Base-by-base conservation (phyloP, 305 asterid species). In the Fraxinus floribunda region DNA sequence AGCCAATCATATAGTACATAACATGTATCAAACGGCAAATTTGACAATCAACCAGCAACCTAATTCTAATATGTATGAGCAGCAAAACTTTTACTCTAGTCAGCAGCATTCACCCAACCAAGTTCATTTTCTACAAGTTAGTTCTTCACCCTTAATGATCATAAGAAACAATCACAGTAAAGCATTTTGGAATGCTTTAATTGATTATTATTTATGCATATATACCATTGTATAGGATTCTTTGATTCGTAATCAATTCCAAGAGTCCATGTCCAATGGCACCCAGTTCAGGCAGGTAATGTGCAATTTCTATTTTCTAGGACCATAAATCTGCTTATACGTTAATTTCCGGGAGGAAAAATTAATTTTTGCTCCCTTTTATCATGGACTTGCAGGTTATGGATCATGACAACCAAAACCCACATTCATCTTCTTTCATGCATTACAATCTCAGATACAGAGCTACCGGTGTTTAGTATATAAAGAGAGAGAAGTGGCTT, bases 31-130 rank as follows among this genome's bases (percentile, higher is more conserved):
- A 83, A 80, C 90, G 80, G 85, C 92, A 77, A 87, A 84, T 72
- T 78, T 89, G 68, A 62, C 90, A 79, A 79, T 89, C 82, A 85
- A 76, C 82, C 90, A 87, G 78, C 91, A 91, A 79, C 71, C 87
- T 77, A 86, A 84, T 89, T 81, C 89, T 78, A 87, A 89, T 83
- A 80, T 91, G 80, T 89, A 88, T 68, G 91, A 49, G 84, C 86
- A 85, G 57, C 86, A 85, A 3, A 87, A 80, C 80, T 87, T 89
- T 77, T 91, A 81, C 87, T 76, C 91, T 83, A 88, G 81, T 84
- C 92, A 88, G 29, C 90, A 86, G 83, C 90, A 86, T 85, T 89
- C 92, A 79, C 90, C 92, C 72, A 78, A 81, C 86, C 90, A 89
- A 78, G 81, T 90, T 71, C 94, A 87, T 32, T 85, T 89, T 82